A percentile compares a stretch with the other conserved stretches of the same genome.
Evolutionary conservation across 2,329 filamentous ascomycete species (phyloP).

Genomic region (Colletotrichum lini): DNA sequence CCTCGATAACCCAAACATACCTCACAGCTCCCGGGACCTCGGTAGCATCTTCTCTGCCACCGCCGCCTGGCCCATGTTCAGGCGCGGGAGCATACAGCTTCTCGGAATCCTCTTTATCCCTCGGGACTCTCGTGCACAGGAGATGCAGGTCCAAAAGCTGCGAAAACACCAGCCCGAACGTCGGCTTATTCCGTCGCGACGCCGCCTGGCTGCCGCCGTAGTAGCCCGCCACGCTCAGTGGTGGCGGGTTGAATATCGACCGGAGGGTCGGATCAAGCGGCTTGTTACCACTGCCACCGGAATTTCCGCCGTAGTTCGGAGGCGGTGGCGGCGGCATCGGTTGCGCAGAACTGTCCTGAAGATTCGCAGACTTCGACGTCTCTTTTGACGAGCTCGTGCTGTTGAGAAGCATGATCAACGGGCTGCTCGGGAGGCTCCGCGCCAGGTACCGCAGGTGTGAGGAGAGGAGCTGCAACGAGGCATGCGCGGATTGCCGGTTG

Average conservation of each 20-base stretch:
- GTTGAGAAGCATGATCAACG: slow-evolving; percentile 71
- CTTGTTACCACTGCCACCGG: slow-evolving; percentile 3
- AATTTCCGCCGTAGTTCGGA: slow-evolving; percentile 2
- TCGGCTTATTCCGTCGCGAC: slow-evolving; percentile 59
- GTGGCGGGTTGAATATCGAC: slow-evolving; percentile 63
- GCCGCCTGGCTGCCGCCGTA: slow-evolving; percentile 43
- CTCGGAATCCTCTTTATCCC: slow-evolving; percentile 57
- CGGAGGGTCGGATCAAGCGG: slow-evolving; percentile 61
- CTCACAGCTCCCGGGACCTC: slow-evolving; percentile 38
- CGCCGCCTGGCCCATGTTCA: background rate
- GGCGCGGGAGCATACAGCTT: slow-evolving; percentile 44
- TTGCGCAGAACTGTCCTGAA: slow-evolving; percentile 5
- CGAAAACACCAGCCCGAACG: slow-evolving; percentile 68
- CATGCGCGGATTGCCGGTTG: slow-evolving; percentile 63
- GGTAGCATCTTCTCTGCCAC: slow-evolving; percentile 9
- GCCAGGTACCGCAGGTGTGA: slow-evolving; percentile 62
- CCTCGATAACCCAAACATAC: slow-evolving; percentile 64
- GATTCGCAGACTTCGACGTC: background rate
- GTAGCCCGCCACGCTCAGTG: slow-evolving; percentile 43
- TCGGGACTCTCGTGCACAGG: slow-evolving; percentile 62
- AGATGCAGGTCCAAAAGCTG: slow-evolving; percentile 70
- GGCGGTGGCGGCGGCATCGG: slow-evolving; percentile 12
- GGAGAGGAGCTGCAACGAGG: slow-evolving; percentile 62
- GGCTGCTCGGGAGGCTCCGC: slow-evolving; percentile 55
- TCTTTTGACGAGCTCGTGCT: slow-evolving; percentile 54